Evolutionary conservation across 495 filamentous ascomycete species (phyloP), one percentile per base, ranked within the genome.

Genomic region (Aspergillus coremiiformis): DNA sequence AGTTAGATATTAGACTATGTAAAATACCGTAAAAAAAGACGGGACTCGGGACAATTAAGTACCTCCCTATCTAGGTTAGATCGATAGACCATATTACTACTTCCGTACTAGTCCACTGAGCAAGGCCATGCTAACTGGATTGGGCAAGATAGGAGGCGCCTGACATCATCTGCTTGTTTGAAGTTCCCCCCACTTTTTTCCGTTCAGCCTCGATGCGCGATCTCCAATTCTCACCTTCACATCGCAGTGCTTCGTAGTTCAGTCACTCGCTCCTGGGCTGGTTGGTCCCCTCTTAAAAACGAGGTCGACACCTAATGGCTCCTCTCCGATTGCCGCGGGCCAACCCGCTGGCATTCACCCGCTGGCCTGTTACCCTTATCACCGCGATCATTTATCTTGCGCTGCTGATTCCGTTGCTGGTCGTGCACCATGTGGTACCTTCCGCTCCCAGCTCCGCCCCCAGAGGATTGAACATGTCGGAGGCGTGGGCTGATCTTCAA

Each of bases 401-500:
- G 24, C 66, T 92, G 21, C 67, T 86, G 51, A 78, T 84, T 48
- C 80, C 85, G 27, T 71, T 94, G 24, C 68, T 95, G 52, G 70
- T 86, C 53, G 76, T 88, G 52, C 87, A 95, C 63, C 79, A 84
- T 66, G 79, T 81, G 44, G 81, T 92, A 26, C 91, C 91, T 0
- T 53, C 78, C 27, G 78, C 83, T n/a, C 84, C 87, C 1, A 71
- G 57, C n/a, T 76, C 78, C 39, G 73, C 71, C 32, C 72, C 75
- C 19, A 67, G 68, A 30, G 88, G 86, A 21, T 70, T 91, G 45
- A 85, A 95, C 57, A 69, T 96, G 15, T 82, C 83, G 22, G 81
- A 90, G 70, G 91, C 92, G 20, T 97, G 92, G 92, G 66, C 75
- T 14, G 91, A 98, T 63, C 78, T 98, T 17, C 79, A 87, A 29